Percentiles rank a stretch among this genome's conserved stretches.
Evolutionary conservation across 2,329 filamentous ascomycete species (phyloP).

Genomic region (Leptosphaerulina australis): DNA sequence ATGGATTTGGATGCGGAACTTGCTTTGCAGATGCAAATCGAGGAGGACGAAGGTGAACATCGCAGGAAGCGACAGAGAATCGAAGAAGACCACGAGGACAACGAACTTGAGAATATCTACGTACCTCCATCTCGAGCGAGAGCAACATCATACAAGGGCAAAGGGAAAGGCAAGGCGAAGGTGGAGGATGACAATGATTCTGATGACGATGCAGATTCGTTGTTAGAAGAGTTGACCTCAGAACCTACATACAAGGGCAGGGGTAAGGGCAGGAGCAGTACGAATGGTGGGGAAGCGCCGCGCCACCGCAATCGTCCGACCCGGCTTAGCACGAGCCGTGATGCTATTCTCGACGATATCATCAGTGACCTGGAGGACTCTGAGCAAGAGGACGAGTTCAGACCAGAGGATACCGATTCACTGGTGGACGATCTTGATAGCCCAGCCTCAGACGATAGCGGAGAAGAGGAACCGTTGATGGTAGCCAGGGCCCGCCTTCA

Average conservation of each 20-base stretch:
- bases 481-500: conserved; percentile 26
- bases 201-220: conserved; percentile 16
- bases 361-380: conserved; percentile 29
- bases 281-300: conserved; percentile 10
- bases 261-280: conserved; percentile 36
- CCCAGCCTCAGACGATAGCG: conserved; percentile 32
- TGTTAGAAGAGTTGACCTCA: conserved; percentile 27
- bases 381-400: conserved; percentile 38
- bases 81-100: conserved; percentile 42
- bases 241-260: conserved; percentile 26
- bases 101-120: neutral
- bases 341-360: conserved; percentile 26
- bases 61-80: conserved; percentile 48
- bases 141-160: conserved; percentile 26
- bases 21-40: conserved; percentile 63
- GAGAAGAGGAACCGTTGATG: conserved; percentile 38
- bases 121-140: conserved; percentile 1
- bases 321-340: conserved; percentile 31
- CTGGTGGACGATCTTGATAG: conserved; percentile 26
- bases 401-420: conserved; percentile 31
- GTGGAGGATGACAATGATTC: conserved; percentile 2
- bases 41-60: conserved; percentile 56
- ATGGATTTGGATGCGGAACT: conserved; percentile 59
- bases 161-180: conserved; percentile 37
- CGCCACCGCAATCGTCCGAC: conserved; percentile 25